These are phyloP conservation scores for Yarrowia yakushimensis DNA, from an alignment of 805 yeast genomes.

Conservation along the genomic window DNA sequence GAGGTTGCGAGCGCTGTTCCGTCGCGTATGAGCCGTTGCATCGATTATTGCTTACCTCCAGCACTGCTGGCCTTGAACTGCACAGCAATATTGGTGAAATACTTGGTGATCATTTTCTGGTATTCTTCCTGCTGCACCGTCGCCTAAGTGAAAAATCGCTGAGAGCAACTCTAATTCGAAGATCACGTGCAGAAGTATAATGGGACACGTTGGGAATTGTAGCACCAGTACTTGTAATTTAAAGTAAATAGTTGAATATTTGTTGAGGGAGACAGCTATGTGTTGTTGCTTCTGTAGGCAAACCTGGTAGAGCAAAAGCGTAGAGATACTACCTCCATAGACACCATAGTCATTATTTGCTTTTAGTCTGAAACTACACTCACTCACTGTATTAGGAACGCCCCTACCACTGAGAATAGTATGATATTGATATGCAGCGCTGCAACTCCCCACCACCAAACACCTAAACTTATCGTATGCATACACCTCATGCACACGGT, in stretches of 20 bases:
- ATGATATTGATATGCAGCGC: too few relatives aligned
- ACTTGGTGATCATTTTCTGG: slow-evolving; percentile 76
- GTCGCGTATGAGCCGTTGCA: background rate
- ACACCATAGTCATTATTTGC: too few relatives aligned
- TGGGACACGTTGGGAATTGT: background rate
- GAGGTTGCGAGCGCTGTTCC: too few relatives aligned
- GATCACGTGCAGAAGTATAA: slow-evolving; percentile 1
- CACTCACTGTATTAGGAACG: too few relatives aligned
- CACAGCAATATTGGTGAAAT: slow-evolving; percentile 71
- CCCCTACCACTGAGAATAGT: too few relatives aligned
- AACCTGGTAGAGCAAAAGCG: too few relatives aligned
- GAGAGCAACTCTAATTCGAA: background rate
- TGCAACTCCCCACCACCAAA: background rate
- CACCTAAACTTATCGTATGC: slow-evolving; percentile 9
- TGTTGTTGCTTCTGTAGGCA: background rate
- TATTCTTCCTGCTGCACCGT: slow-evolving; percentile 7
- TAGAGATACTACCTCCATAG: too few relatives aligned
- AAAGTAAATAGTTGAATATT: background rate
- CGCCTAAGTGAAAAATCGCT: slow-evolving; percentile 20
- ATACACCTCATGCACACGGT: background rate
- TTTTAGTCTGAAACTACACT: too few relatives aligned
- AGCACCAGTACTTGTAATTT: too few relatives aligned
- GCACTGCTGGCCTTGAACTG: slow-evolving; percentile 72
- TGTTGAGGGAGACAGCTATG: background rate
- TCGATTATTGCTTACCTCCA: slow-evolving; percentile 47